Percentiles rank a stretch among this genome's conserved stretches.
Evolutionary conservation across 805 yeast genomes (phyloP).

Genomic region (Naumovozyma dairenensis): DNA sequence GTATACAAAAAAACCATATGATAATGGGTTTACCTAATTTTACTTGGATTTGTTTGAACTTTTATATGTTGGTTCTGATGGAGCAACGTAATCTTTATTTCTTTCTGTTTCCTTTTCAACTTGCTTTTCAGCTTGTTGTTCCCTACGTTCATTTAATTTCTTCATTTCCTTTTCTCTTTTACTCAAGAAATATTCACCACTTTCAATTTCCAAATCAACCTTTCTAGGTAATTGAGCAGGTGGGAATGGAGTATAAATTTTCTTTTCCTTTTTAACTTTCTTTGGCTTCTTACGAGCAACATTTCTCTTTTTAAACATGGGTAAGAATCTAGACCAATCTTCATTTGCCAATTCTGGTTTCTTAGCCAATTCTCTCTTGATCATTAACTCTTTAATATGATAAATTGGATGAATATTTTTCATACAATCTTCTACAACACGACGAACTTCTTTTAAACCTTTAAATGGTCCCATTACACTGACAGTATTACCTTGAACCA

Average conservation of each 20-base stretch:
- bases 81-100: slow-evolving; percentile 73
- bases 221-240: slow-evolving; percentile 95
- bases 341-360: slow-evolving; percentile 92
- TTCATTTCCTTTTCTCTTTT: slow-evolving; percentile 70
- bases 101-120: slow-evolving; percentile 59
- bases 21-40: too few relatives aligned
- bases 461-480: slow-evolving; percentile 94
- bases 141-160: slow-evolving; percentile 66
- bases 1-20: too few relatives aligned
- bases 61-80: slow-evolving; percentile 58
- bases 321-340: slow-evolving; percentile 94
- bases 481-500: slow-evolving; percentile 96
- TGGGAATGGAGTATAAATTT: slow-evolving; percentile 96
- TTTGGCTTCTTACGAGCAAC: slow-evolving; percentile 88
- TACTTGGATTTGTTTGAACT: too few relatives aligned
- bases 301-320: slow-evolving; percentile 91
- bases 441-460: slow-evolving; percentile 82
- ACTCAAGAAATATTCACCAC: slow-evolving; percentile 95
- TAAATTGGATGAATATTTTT: slow-evolving; percentile 94
- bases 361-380: slow-evolving; percentile 87
- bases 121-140: slow-evolving; percentile 63
- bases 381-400: slow-evolving; percentile 95
- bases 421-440: slow-evolving; percentile 98
- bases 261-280: slow-evolving; percentile 50
- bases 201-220: slow-evolving; percentile 92